Conservation (phyloP, 2,329 filamentous ascomycete genomes). For the Raffaelea arxii region DNA sequence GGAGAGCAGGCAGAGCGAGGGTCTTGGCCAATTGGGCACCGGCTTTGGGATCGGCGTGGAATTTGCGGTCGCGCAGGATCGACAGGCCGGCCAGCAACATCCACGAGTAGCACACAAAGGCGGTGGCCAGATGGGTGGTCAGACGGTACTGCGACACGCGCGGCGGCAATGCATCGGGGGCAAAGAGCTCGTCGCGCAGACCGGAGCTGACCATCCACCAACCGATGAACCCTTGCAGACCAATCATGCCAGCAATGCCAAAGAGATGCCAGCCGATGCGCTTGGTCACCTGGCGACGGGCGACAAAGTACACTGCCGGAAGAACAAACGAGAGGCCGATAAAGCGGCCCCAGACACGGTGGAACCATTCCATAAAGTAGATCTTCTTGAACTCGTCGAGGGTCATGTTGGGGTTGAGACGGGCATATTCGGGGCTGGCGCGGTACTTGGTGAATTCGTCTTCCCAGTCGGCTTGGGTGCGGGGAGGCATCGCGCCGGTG, state of each 20-base stretch:
- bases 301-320: constrained; percentile 81
- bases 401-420: constrained; percentile 88
- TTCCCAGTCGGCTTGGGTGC: constrained; percentile 74
- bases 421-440: constrained; percentile 82
- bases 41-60: constrained; percentile 57
- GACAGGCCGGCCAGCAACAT: constrained; percentile 87
- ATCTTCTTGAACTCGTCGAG: constrained; percentile 95
- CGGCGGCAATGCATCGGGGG: constrained; percentile 80
- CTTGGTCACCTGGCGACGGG: constrained; percentile 64
- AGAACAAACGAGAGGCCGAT: constrained; percentile 85
- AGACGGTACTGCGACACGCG: constrained; percentile 92
- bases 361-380: constrained; percentile 99
- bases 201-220: constrained; percentile 99
- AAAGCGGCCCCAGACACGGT: constrained; percentile 86
- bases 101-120: constrained; percentile 85
- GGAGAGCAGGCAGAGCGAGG: constrained; percentile 58
- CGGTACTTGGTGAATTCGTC: constrained; percentile 89
- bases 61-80: constrained; percentile 67
- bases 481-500: constrained; percentile 80
- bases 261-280: constrained; percentile 68
- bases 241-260: constrained; percentile 82
- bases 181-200: constrained; percentile 90
- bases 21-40: constrained; percentile 50
- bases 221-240: constrained; percentile 87
- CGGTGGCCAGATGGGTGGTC: constrained; percentile 78